These are phyloP conservation scores for Kondoa malvinella DNA, from an alignment of 768 basidiomycete species.

Conservation along the genomic window DNA sequence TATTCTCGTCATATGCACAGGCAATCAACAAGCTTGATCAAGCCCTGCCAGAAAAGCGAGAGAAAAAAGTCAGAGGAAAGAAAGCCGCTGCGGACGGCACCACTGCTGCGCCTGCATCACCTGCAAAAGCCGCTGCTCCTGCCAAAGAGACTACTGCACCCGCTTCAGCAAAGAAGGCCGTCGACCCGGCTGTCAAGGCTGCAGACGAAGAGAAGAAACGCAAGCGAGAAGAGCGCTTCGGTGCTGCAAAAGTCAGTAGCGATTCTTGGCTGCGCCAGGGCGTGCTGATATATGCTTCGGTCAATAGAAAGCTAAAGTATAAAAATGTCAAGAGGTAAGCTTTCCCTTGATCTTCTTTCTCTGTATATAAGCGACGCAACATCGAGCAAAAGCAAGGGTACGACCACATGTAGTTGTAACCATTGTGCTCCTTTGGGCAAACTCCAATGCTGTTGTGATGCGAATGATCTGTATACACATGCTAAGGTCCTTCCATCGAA, in stretches of 20 bases:
- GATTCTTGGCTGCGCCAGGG: background rate
- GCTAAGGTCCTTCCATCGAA: no score
- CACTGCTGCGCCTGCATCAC: background rate
- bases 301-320: conserved; percentile 4
- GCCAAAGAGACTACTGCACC: background rate
- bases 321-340: background rate
- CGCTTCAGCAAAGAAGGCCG: background rate
- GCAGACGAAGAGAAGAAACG: conserved; percentile 7
- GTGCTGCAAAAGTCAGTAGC: background rate
- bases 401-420: no score
- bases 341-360: background rate
- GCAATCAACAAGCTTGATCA: conserved; percentile 1
- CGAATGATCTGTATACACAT: no score
- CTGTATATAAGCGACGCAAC: background rate
- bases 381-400: no score
- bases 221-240: conserved; percentile 3
- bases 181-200: conserved; percentile 2
- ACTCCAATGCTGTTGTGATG: no score
- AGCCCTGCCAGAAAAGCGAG: conserved; percentile 1
- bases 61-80: background rate
- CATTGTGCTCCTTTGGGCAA: no score
- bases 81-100: background rate
- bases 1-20: background rate
- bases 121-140: background rate
- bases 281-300: background rate